Evolutionary conservation across 1,284 basidiomycete genomes (phyloP).

Genomic region (Sporisorium reilianum): DNA sequence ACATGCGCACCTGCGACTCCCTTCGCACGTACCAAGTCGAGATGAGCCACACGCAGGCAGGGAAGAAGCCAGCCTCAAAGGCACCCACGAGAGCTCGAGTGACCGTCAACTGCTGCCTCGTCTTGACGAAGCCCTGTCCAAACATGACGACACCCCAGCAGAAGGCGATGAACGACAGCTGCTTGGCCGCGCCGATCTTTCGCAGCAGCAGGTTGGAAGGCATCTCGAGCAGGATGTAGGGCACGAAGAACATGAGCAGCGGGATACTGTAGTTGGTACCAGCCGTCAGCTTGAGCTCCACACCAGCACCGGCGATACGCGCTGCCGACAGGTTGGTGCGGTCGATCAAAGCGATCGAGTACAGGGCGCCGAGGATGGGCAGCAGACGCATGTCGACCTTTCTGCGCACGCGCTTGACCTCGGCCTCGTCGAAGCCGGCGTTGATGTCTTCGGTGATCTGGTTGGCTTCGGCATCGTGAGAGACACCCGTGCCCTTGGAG

Average conservation of each 20-base stretch:
- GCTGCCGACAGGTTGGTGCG: constrained; percentile 61
- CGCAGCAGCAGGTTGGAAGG: constrained; percentile 60
- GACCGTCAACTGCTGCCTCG: constrained; percentile 65
- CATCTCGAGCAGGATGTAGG: constrained; percentile 66
- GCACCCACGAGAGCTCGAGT: constrained; percentile 70
- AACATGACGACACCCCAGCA: constrained; percentile 71
- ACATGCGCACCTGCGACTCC: constrained; percentile 70
- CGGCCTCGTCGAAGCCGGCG: constrained; percentile 48
- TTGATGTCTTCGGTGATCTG: constrained; percentile 47
- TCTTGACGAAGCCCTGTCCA: constrained; percentile 58
- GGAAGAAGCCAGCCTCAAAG: constrained; percentile 65
- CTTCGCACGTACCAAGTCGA: constrained; percentile 72
- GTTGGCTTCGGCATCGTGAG: constrained; percentile 41
- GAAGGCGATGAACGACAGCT: constrained; percentile 66
- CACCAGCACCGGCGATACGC: constrained; percentile 56
- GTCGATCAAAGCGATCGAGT: constrained; percentile 69
- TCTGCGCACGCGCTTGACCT: constrained; percentile 57
- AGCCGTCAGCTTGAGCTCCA: constrained; percentile 59
- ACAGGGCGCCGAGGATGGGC: constrained; percentile 69
- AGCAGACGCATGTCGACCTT: constrained; percentile 69
- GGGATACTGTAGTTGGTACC: constrained; percentile 56
- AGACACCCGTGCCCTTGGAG: constrained; percentile 33
- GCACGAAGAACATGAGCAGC: constrained; percentile 70
- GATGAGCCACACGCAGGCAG: constrained; percentile 70
- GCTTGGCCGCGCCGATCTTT: constrained; percentile 69